Evolutionary conservation across 495 filamentous ascomycete species (phyloP), one percentile per base, ranked within the genome.

Genomic region (Usnea hakonensis): DNA sequence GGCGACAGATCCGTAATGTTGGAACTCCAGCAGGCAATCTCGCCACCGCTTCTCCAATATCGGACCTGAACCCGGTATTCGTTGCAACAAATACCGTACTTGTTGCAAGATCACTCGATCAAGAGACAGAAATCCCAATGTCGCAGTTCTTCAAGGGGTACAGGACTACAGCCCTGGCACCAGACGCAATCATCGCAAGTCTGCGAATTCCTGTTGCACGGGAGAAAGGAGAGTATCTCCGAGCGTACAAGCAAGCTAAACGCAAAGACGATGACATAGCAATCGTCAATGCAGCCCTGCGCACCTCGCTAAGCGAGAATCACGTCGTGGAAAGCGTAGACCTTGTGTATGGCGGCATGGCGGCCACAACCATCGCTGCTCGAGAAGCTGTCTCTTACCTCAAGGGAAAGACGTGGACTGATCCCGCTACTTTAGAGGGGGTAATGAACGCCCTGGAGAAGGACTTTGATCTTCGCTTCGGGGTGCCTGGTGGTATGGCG

Each of bases 191-290:
- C 66, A 92, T 98, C 63, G 83, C 89, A 23, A 85, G 83, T 59
- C 84, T 98, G 38, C 85, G 88, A n/a, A 88, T 98, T 53, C 94
- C 94, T 0, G 72, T 86, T 21, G 85, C 88, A 0, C 76, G 73
- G 41, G 79, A 83, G 66, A 87, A 84, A 67, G 85, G 83, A 28
- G 88, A 88, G 67, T 86, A 83, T 65, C 82, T 92, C 64, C 78
- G 83, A 21, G 84, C 93, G 3, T 97, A 96, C 73, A 97, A 97
- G 73, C 93, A 97, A 69, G 85, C 93, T 0, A 97, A 97, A 78
- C 78, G 93, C 57, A 96, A 96, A 68, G 93, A 97, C 69, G 93
- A 96, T 72, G 93, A 97, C 75, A 96, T 96, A 71, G 93, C 93
- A 13, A 96, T 97, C 62, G 93, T 96, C 44, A 97, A 93, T 62